Conservation (phyloP, 345 rosid species). For the Anacardium occidentale region DNA sequence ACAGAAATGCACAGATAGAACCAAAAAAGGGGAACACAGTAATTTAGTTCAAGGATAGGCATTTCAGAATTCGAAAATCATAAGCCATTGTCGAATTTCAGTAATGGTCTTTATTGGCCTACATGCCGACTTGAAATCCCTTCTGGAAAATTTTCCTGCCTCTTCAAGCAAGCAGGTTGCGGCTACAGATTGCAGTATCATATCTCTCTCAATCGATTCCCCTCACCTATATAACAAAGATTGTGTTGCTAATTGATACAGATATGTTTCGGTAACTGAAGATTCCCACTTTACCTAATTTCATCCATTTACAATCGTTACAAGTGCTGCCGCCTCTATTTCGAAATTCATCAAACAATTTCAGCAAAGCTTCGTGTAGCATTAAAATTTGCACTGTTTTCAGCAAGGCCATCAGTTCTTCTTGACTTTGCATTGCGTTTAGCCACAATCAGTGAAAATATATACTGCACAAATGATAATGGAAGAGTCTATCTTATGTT, state of each 20-base stretch:
- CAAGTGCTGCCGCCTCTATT: background rate
- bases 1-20: too few species aligned
- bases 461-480: background rate
- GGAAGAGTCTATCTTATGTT: background rate
- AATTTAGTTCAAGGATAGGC: too few species aligned
- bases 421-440: constrained; percentile 9
- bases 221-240: constrained; percentile 6
- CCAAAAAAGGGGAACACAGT: too few species aligned
- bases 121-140: too few species aligned
- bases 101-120: too few species aligned
- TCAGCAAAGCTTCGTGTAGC: background rate
- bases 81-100: too few species aligned
- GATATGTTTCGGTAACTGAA: constrained; percentile 10
- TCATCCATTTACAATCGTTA: background rate
- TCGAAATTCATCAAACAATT: background rate
- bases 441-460: background rate
- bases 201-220: background rate
- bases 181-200: constrained; percentile 21
- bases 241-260: constrained; percentile 10
- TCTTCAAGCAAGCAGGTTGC: constrained; percentile 44
- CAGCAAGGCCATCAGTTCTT: too few species aligned
- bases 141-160: constrained; percentile 18
- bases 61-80: too few species aligned
- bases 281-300: constrained; percentile 10
- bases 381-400: background rate